These are phyloP conservation scores for Podila clonocystis DNA, from an alignment of 192 early-diverging fungal genomes.

Conservation along the genomic window DNA sequence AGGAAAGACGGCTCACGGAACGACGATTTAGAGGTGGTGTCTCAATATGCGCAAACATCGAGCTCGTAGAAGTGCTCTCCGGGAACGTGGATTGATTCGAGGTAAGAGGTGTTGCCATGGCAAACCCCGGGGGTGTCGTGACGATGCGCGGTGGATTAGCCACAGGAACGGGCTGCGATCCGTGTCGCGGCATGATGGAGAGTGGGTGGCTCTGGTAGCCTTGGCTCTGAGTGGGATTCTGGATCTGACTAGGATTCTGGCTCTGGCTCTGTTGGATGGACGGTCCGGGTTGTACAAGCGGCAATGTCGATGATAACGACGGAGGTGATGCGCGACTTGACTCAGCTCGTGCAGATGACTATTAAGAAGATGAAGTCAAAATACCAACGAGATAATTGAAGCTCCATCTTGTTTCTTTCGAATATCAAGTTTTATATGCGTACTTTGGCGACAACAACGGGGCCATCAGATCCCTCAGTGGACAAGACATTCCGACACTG, in stretches of 20 bases:
- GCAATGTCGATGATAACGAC: not conserved
- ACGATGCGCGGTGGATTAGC: not conserved
- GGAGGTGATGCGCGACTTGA: not conserved
- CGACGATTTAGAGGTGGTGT: no score
- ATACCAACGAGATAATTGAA: not conserved
- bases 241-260: not conserved
- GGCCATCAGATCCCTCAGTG: not conserved
- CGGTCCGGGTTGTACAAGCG: not conserved
- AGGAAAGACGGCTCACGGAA: no score
- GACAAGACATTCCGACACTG: constrained; percentile 14
- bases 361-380: not conserved
- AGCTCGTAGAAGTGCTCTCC: no score
- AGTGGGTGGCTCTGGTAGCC: not conserved
- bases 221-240: not conserved
- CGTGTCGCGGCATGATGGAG: not conserved
- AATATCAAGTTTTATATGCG: no score
- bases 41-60: no score
- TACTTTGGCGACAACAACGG: not conserved
- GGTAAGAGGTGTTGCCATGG: no score
- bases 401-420: not conserved
- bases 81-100: no score
- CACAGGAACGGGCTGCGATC: not conserved
- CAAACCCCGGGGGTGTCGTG: not conserved
- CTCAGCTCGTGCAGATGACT: not conserved
- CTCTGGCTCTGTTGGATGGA: not conserved